phyloP scores from a whole-genome alignment of 2,329 filamentous ascomycete genomes.

The Xylariaceae sp. region DNA sequence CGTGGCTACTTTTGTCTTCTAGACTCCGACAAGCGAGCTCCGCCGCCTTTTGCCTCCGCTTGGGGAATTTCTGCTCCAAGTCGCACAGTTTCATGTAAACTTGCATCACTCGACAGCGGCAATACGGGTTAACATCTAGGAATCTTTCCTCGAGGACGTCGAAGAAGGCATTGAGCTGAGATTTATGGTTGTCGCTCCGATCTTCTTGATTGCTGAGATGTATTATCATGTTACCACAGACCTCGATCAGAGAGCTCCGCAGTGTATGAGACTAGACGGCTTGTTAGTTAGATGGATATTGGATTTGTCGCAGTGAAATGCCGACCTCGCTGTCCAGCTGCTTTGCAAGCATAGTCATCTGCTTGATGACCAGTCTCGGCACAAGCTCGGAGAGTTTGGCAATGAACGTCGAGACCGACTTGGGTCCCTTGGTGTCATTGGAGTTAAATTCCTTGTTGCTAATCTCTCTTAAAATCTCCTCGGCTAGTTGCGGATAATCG shows the following conservation, averaged over 20 bases:
- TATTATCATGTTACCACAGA: constrained; percentile 90
- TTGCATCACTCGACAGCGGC: constrained; percentile 84
- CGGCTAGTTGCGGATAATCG: constrained; percentile 90
- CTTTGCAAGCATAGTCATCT: constrained; percentile 93
- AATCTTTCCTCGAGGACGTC: constrained; percentile 96
- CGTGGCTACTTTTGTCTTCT: constrained; percentile 97
- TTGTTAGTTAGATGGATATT: constrained; percentile 13
- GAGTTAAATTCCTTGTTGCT: constrained; percentile 98
- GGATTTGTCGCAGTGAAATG: not conserved
- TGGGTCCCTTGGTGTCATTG: constrained; percentile 91
- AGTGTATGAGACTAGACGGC: constrained; percentile 73
- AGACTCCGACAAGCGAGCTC: constrained; percentile 85
- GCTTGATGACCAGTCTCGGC: constrained; percentile 89
- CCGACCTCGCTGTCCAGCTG: constrained; percentile 86
- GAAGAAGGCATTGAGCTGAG: constrained; percentile 93
- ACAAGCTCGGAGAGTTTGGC: constrained; percentile 88
- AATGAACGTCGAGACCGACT: constrained; percentile 92
- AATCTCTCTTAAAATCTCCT: constrained; percentile 88
- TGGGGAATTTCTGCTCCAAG: constrained; percentile 93
- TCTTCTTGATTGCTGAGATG: constrained; percentile 91
- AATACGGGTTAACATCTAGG: constrained; percentile 94
- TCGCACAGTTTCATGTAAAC: constrained; percentile 91
- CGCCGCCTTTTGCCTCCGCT: constrained; percentile 79
- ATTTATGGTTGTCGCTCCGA: constrained; percentile 86
- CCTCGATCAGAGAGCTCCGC: constrained; percentile 89